phyloP scores from a whole-genome alignment of 2,329 filamentous ascomycete genomes.

The Sporothrix brunneoviolacea region DNA sequence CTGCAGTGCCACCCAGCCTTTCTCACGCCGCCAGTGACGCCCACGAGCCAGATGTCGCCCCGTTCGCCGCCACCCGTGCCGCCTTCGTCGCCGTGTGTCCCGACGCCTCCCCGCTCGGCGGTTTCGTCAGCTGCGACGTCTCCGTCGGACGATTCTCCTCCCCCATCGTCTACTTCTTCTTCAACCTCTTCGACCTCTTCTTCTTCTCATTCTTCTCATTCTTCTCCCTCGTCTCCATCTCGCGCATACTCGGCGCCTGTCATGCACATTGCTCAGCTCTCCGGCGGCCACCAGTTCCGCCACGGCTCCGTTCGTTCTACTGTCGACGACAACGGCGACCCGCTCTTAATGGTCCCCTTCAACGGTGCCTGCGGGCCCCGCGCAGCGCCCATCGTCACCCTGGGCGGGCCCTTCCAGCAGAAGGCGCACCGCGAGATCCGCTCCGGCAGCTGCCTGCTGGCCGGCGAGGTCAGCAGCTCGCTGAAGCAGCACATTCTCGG shows the following conservation, averaged over 20 bases:
- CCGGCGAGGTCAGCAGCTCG: slow-evolving; percentile 10
- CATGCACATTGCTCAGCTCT: slow-evolving; percentile 4
- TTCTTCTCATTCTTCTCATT: not conserved
- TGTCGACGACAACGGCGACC: not conserved
- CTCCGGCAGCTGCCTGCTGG: not conserved
- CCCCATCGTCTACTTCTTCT: not conserved
- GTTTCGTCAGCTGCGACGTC: not conserved
- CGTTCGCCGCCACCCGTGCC: not conserved
- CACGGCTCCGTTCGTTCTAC: slow-evolving; percentile 2
- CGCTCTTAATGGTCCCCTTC: slow-evolving; percentile 9
- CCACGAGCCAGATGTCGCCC: not conserved
- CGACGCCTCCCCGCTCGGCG: not conserved
- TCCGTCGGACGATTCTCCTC: not conserved
- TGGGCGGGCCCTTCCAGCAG: not conserved
- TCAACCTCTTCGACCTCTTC: not conserved
- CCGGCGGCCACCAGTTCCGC: not conserved
- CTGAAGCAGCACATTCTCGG: slow-evolving; percentile 6
- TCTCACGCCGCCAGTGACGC: not conserved
- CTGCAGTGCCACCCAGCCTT: slow-evolving; percentile 10
- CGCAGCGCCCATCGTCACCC: not conserved
- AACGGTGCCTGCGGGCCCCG: slow-evolving; percentile 14
- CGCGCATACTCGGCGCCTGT: no score
- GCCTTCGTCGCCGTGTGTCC: not conserved
- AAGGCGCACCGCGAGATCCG: not conserved
- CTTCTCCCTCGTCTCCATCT: not conserved